Evolutionary conservation across 768 basidiomycete species (phyloP), one percentile per base, ranked within the genome.

Genomic region (Hebeloma cylindrosporum): DNA sequence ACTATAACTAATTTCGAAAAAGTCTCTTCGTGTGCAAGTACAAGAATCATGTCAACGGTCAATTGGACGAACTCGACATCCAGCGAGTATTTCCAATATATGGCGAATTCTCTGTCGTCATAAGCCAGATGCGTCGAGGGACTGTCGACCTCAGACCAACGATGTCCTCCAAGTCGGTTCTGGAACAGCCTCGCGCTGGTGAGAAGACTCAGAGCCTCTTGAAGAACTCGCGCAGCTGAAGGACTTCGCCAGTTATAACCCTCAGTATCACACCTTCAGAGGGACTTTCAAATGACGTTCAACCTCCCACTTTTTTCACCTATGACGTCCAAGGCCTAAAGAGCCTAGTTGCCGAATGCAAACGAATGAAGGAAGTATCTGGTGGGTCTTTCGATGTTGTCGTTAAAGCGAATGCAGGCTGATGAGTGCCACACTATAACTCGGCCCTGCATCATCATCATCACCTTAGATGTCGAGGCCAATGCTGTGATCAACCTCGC

Each of bases 41-140:
- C 37, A 72, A 64, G n/a, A n/a, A 39, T 29, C 59, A 37, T n/a
- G 55, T 23, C 43, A 47, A 56, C 47, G 64, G 52, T 14, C 41
- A 45, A 10, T 39, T 56, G 21, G 63, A 66, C 14, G 67, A 66
- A 18, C 64, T 77, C 27, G 63, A 73, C 14, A 64, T 80, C 7
- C 68, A 79, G 45, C 72, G 70, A 38, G 67, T 76, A 2, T 72
- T 78, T n/a, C 82, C 83, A 3, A 75, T 88, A 23, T 72, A 75
- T 40, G 72, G 70, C 7, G 62, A 69, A 25, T 79, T 85, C 53
- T 64, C 71, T 4, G 70, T 86, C 28, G 60, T 68, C 7, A 78
- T 85, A 63, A 73, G 80, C 1, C 84, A 87, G 56, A 68, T 74
- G 29, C 68, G 65, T 21, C 66, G 67, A 9, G 55, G 53, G 29